These are phyloP conservation scores for Dunaliella primolecta DNA, from an alignment of 139 green algal genomes.

Conservation along the genomic window DNA sequence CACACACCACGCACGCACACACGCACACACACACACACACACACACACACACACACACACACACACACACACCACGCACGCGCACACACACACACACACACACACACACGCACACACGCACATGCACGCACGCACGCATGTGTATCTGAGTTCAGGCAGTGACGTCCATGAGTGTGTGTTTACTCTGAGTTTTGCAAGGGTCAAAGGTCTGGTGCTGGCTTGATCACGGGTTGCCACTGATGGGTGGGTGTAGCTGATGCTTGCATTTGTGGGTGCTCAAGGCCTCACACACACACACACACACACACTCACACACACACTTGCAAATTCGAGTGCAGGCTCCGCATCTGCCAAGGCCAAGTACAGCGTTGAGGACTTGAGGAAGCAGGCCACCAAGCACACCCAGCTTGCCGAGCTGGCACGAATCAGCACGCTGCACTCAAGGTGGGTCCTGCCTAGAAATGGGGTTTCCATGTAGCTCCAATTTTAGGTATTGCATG, in stretches of 20 bases:
- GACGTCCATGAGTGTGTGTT: background rate
- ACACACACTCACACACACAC: slow-evolving; percentile 17
- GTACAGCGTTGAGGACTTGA: slow-evolving; percentile 23
- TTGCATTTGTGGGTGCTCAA: no score
- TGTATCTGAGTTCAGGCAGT: background rate
- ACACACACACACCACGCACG: no score
- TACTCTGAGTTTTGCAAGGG: no score
- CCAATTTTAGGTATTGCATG: no score
- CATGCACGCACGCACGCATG: background rate
- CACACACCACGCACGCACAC: no score
- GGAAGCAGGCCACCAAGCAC: slow-evolving; percentile 27
- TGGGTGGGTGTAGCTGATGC: no score
- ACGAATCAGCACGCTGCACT: slow-evolving; percentile 9
- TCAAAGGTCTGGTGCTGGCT: no score
- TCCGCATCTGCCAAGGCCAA: slow-evolving; percentile 16
- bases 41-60: no score
- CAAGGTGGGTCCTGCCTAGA: background rate
- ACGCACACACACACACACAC: no score
- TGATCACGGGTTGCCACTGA: no score
- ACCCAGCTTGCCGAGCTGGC: slow-evolving; percentile 38
- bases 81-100: no score
- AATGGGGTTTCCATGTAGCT: background rate
- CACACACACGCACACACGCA: background rate
- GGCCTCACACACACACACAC: slow-evolving; percentile 11
- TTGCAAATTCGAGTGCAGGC: no score